A percentile compares a stretch with the other conserved stretches of the same genome.
Evolutionary conservation across 495 filamentous ascomycete genomes (phyloP).

Genomic region (Paragyromitra xinjiangensis): DNA sequence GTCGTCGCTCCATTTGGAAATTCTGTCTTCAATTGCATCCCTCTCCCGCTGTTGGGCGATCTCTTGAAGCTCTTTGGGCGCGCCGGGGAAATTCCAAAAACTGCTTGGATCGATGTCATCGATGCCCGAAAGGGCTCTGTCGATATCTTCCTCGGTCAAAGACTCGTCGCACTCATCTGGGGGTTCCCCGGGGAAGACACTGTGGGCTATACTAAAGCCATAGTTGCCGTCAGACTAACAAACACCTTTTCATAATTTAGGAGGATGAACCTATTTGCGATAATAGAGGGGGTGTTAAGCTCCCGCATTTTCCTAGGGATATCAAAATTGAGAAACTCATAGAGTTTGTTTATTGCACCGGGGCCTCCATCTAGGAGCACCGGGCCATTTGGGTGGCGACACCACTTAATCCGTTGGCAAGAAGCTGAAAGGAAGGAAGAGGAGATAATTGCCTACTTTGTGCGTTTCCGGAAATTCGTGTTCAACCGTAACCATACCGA

Average conservation of each 20-base stretch:
- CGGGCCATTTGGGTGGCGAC: not conserved
- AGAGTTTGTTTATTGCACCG: not conserved
- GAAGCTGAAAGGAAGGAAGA: not conserved
- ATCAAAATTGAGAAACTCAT: not conserved
- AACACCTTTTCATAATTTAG: not conserved
- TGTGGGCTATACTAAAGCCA: not conserved
- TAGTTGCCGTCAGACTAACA: not conserved
- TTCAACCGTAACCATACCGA: not conserved
- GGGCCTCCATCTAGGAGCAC: not conserved
- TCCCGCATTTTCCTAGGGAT: not conserved
- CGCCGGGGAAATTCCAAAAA: not conserved
- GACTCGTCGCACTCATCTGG: not conserved
- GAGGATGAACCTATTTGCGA: not conserved
- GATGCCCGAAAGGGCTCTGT: not conserved
- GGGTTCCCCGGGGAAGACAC: not conserved
- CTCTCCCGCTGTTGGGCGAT: not conserved
- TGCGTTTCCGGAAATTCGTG: not conserved
- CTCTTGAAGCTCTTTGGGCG: not conserved
- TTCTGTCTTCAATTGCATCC: not conserved
- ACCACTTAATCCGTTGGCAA: not conserved
- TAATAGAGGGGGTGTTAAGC: not conserved
- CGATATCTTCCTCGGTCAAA: not conserved
- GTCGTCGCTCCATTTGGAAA: not conserved
- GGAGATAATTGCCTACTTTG: not conserved
- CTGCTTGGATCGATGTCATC: not conserved